Evolutionary conservation across 805 yeast species (phyloP).

Genomic region (Cyberlindnera maritima): DNA sequence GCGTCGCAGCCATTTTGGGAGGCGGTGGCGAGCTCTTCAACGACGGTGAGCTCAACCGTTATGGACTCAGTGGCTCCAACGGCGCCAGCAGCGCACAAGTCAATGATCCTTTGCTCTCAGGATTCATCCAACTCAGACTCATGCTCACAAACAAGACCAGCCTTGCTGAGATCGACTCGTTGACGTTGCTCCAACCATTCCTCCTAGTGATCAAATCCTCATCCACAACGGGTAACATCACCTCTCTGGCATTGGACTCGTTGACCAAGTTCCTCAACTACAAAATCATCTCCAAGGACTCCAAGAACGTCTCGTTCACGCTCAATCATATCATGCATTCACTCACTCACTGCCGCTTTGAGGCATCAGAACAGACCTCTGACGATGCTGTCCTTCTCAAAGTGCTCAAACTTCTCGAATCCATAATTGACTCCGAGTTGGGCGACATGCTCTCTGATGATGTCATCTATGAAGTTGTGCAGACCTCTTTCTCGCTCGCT

Average conservation of each 20-base stretch:
- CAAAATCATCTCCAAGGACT: conserved; percentile 54
- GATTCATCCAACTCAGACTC: conserved; percentile 74
- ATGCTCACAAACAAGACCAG: conserved; percentile 56
- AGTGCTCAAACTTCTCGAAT: conserved; percentile 73
- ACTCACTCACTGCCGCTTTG: conserved; percentile 91
- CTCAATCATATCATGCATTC: conserved; percentile 62
- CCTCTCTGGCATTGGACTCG: conserved; percentile 76
- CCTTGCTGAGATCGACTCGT: conserved; percentile 59
- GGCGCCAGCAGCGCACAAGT: conserved; percentile 26
- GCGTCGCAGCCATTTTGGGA: conserved; percentile 83
- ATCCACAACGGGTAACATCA: conserved; percentile 80
- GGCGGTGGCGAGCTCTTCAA: conserved; percentile 54
- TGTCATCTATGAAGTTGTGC: conserved; percentile 81
- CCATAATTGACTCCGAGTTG: conserved; percentile 59
- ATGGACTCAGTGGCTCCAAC: conserved; percentile 19
- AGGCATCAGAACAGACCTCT: conserved; percentile 87
- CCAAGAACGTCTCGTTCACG: conserved; percentile 54
- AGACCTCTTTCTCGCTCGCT: conserved; percentile 87
- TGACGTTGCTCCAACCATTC: conserved; percentile 83
- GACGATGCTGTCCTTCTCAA: conserved; percentile 90
- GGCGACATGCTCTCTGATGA: conserved; percentile 75
- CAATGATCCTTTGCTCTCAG: conserved; percentile 66
- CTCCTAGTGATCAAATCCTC: conserved; percentile 79
- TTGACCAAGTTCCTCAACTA: conserved; percentile 71
- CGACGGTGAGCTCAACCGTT: conserved; percentile 36